Base-by-base conservation (phyloP, 306 rosid species). In the Vigna mungo region DNA sequence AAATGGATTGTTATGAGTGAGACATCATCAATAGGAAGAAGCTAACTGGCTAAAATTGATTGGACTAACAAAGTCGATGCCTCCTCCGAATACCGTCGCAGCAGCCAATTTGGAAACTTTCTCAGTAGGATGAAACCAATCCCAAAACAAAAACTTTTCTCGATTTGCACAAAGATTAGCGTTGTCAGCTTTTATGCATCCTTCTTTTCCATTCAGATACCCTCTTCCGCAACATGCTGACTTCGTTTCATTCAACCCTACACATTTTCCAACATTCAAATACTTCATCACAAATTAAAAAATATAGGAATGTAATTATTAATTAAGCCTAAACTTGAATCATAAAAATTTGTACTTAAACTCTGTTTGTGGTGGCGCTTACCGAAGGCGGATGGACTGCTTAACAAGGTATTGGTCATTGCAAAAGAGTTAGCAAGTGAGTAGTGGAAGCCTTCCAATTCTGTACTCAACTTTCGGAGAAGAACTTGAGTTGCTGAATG, bases 191-290 rank as follows among this genome's bases (percentile, higher is more conserved):
- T 51, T 43, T 0, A 37, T 4, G 72, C 93, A 88, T 70, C 71
- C 68, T 3, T 2, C n/a, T 2, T 72, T 20, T 25, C 84, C 88
- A 43, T 84, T 82, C 3, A 80, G 53, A 6, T 8, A 64, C 8
- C 88, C 91, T 37, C 7, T 49, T 66, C 93, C 93, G 30, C 96
- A 88, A 14, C 96, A 90, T 68, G 92, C 91, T 43, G 63, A 41
- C 61, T 48, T 56, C 8, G 81, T 47, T 2, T 84, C 76, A 0
- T 64, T 79, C 7, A 87, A 82, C 47, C 86, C 96, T 88, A 47
- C 76, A 21, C 10, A 15, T 21, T 9, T 0, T 1, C 59, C 25
- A 53, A 53, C 10, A 39, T 39, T 39, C 44, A 39, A 7, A 39
- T 39, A 36, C 41, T 36, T 36, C 41, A 36, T 36, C 9, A 36